phyloP scores from a whole-genome alignment of 2,329 filamentous ascomycete species.

The Cladophialophora immunda region DNA sequence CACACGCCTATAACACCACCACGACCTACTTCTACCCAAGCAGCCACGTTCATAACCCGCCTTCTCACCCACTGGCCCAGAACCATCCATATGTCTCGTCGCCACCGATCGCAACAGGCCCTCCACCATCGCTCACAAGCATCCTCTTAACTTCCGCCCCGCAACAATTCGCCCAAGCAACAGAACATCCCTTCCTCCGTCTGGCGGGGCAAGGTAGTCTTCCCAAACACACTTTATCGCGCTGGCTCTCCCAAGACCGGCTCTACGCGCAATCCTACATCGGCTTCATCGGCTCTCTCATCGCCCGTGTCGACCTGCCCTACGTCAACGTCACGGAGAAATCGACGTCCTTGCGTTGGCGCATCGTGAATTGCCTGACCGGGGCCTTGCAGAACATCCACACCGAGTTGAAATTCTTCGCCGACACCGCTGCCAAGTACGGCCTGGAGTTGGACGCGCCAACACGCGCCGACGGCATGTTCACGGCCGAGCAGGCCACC shows the following conservation, averaged over 20 bases:
- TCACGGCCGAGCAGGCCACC: conserved; percentile 56
- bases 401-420: conserved; percentile 73
- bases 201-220: conserved; percentile 71
- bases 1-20: not conserved
- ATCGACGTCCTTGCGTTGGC: conserved; percentile 56
- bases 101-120: not conserved
- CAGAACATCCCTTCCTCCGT: conserved; percentile 71
- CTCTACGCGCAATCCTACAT: conserved; percentile 77
- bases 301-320: conserved; percentile 68
- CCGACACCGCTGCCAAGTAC: conserved; percentile 69
- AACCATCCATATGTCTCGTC: conserved; percentile 17
- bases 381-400: conserved; percentile 72
- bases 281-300: conserved; percentile 70
- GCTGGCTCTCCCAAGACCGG: conserved; percentile 76
- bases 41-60: conserved; percentile 19
- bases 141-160: conserved; percentile 33
- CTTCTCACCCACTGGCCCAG: conserved; percentile 7
- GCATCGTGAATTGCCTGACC: conserved; percentile 69
- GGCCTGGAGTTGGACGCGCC: conserved; percentile 59
- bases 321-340: conserved; percentile 49
- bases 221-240: conserved; percentile 63
- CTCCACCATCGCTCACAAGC: conserved; percentile 30
- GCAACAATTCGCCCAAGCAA: conserved; percentile 51
- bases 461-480: conserved; percentile 30
- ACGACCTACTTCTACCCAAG: conserved; percentile 20